Conservation (phyloP, 495 filamentous ascomycete genomes). For the Aspergillus nidulans region DNA sequence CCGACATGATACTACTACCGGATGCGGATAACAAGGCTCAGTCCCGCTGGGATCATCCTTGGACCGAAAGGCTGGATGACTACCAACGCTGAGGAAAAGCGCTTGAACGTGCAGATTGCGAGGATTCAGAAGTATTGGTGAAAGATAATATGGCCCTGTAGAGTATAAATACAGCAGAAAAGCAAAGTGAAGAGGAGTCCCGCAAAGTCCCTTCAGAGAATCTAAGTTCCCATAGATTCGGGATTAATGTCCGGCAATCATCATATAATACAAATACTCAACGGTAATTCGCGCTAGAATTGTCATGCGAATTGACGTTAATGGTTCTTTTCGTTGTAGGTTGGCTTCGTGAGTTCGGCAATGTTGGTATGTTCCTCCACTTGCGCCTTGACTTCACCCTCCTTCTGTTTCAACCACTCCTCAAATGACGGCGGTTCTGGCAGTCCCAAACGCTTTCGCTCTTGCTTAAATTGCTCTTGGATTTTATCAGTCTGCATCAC, state of each 20-base stretch:
- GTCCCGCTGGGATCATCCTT: constrained; percentile 15
- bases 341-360: constrained; percentile 33
- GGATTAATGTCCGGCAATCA: constrained; percentile 16
- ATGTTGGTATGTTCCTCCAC: constrained; percentile 36
- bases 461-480: constrained; percentile 50
- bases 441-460: constrained; percentile 51
- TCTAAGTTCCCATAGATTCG: constrained; percentile 11
- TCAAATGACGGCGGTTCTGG: constrained; percentile 37
- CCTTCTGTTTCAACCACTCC: constrained; percentile 37
- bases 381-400: constrained; percentile 30
- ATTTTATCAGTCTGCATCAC: constrained; percentile 71
- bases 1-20: constrained; percentile 11
- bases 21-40: constrained; percentile 20
- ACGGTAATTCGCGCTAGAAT: constrained; percentile 19
- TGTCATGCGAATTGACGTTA: constrained; percentile 12
- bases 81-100: constrained; percentile 5
- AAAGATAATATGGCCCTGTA: constrained; percentile 1
- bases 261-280: constrained; percentile 20
- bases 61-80: constrained; percentile 11
- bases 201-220: constrained; percentile 6
- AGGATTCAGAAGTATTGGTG: constrained; percentile 24
- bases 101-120: neutral
- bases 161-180: constrained; percentile 40
- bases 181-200: constrained; percentile 24
- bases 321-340: constrained; percentile 27